These are phyloP conservation scores for Xylogone sp. DNA, from an alignment of 2,329 filamentous ascomycete genomes.

Conservation along the genomic window DNA sequence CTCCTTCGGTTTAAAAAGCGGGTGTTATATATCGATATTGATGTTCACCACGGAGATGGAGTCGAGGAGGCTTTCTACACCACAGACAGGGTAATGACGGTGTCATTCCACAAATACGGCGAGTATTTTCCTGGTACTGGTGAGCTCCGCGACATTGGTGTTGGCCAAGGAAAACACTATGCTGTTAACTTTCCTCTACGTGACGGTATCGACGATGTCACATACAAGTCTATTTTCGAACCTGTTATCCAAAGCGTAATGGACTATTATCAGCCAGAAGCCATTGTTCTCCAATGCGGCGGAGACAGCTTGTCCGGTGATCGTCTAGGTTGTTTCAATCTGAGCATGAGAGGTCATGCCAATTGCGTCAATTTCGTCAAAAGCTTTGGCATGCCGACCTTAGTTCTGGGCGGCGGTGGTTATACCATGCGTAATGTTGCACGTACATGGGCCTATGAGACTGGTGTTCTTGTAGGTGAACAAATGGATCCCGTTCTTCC, in stretches of 20 bases:
- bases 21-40: slow-evolving; percentile 96
- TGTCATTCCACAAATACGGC: slow-evolving; percentile 95
- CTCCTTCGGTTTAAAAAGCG: slow-evolving; percentile 86
- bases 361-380: slow-evolving; percentile 93
- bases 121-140: slow-evolving; percentile 94
- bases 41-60: slow-evolving; percentile 90
- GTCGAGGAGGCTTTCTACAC: slow-evolving; percentile 94
- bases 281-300: slow-evolving; percentile 93
- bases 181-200: slow-evolving; percentile 87
- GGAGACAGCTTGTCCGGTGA: slow-evolving; percentile 94
- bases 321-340: slow-evolving; percentile 91
- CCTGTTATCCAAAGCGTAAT: slow-evolving; percentile 85
- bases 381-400: slow-evolving; percentile 74
- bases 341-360: slow-evolving; percentile 94
- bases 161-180: slow-evolving; percentile 85
- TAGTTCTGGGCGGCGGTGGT: slow-evolving; percentile 93
- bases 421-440: slow-evolving; percentile 98
- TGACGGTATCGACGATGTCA: slow-evolving; percentile 84
- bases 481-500: slow-evolving; percentile 80
- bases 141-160: slow-evolving; percentile 79
- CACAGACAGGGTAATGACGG: slow-evolving; percentile 87
- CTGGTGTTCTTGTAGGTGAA: slow-evolving; percentile 80
- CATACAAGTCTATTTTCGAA: slow-evolving; percentile 89
- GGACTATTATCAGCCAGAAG: slow-evolving; percentile 82
- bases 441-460: slow-evolving; percentile 96